Conservation (phyloP, 2,329 filamentous ascomycete genomes). For the Leptodontidium sp. region DNA sequence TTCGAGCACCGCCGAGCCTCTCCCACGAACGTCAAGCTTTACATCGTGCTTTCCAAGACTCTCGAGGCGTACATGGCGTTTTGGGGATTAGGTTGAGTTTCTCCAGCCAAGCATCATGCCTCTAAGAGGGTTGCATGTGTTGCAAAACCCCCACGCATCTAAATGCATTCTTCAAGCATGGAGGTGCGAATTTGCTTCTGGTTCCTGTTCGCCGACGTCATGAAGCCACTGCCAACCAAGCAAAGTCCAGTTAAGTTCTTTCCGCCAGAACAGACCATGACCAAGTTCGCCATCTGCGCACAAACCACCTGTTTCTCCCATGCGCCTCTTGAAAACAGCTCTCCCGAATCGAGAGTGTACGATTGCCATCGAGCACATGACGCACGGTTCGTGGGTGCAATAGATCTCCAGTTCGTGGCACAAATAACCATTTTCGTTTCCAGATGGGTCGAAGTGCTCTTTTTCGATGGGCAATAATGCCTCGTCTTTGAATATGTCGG, state of each 20-base stretch:
- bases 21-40: background rate
- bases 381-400: conserved; percentile 92
- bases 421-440: conserved; percentile 81
- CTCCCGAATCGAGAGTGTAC: conserved; percentile 91
- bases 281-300: conserved; percentile 75
- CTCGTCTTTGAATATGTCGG: conserved; percentile 70
- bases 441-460: conserved; percentile 64
- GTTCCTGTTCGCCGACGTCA: background rate
- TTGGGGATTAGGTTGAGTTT: conserved; percentile 59
- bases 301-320: conserved; percentile 83
- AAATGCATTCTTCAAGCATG: conserved; percentile 60
- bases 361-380: conserved; percentile 97
- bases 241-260: conserved; percentile 87
- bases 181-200: background rate
- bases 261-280: conserved; percentile 74
- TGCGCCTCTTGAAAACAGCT: conserved; percentile 81
- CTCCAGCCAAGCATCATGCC: conserved; percentile 66
- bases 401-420: conserved; percentile 95
- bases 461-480: conserved; percentile 74
- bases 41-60: background rate
- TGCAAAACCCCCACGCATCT: background rate
- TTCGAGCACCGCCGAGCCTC: too few relatives aligned
- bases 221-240: conserved; percentile 71
- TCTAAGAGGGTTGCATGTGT: background rate
- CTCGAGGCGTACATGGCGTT: background rate